phyloP scores from a whole-genome alignment of 106 monocot genomes.

The Phalaenopsis equestris region DNA sequence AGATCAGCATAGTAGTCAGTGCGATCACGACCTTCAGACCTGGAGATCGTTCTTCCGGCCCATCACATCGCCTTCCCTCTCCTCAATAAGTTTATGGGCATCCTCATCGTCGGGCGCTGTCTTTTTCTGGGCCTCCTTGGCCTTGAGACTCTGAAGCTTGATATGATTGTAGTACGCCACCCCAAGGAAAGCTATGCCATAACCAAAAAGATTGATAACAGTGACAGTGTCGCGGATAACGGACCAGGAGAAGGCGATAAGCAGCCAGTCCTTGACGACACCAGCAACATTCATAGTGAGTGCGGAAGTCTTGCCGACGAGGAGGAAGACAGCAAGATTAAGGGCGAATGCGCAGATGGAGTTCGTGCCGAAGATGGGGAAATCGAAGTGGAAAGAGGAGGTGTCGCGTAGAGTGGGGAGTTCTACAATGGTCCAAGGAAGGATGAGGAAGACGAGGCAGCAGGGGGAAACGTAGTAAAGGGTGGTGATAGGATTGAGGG shows the following conservation, averaged over 20 bases:
- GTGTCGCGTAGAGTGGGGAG: background rate
- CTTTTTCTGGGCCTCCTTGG: constrained; percentile 25
- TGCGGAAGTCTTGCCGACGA: constrained; percentile 15
- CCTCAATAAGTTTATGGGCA: constrained; percentile 3
- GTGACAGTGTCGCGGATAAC: constrained; percentile 11
- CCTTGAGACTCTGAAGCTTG: constrained; percentile 23
- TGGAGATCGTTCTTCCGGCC: constrained; percentile 13
- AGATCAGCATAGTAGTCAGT: background rate
- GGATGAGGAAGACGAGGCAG: constrained; percentile 19
- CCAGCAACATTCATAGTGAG: constrained; percentile 19
- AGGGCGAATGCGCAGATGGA: constrained; percentile 18
- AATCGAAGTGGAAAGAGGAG: constrained; percentile 2
- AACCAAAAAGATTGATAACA: constrained; percentile 13
- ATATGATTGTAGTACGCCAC: constrained; percentile 23
- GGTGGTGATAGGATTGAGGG: constrained; percentile 38
- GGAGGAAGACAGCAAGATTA: constrained; percentile 13
- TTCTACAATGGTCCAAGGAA: constrained; percentile 25
- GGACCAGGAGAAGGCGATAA: constrained; percentile 18
- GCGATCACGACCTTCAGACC: background rate
- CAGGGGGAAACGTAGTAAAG: constrained; percentile 30
- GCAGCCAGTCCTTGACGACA: constrained; percentile 18
- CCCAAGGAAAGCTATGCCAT: constrained; percentile 22
- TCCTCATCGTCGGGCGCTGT: constrained; percentile 2
- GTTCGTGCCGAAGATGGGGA: constrained; percentile 13
- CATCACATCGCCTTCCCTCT: background rate